Percentiles rank a stretch among this genome's conserved stretches.
These are phyloP conservation scores for Dysphania ambrosioides DNA, from an alignment of 148 eudicot species.

Conservation along the genomic window DNA sequence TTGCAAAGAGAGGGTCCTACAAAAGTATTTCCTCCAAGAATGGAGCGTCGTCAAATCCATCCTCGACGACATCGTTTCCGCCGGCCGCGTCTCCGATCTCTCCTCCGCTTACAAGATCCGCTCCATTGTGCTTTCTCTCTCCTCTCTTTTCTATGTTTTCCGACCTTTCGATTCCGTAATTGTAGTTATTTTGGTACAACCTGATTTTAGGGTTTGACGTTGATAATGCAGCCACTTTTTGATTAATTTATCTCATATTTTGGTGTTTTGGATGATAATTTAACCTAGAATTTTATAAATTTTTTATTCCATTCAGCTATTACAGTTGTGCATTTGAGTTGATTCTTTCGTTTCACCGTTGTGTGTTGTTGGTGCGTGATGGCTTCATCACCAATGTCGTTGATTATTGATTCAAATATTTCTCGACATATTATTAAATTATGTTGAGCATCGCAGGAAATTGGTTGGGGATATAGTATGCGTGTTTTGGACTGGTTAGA, in stretches of 20 bases:
- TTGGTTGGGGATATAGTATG: not conserved
- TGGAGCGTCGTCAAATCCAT: constrained; percentile 75
- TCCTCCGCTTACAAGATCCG: constrained; percentile 72
- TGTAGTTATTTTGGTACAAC: not conserved
- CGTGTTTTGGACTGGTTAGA: not conserved
- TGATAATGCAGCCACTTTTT: not conserved
- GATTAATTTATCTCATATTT: not conserved
- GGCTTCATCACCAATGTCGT: not conserved
- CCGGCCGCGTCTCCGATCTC: constrained; percentile 56
- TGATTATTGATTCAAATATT: not conserved
- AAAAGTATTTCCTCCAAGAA: constrained; percentile 69
- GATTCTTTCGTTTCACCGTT: not conserved
- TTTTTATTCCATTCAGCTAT: not conserved
- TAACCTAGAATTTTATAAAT: not conserved
- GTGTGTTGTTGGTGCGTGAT: not conserved
- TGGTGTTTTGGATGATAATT: not conserved
- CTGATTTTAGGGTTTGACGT: not conserved
- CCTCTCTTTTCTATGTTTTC: not conserved
- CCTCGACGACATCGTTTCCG: constrained; percentile 66
- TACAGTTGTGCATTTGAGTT: not conserved
- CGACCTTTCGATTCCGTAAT: not conserved
- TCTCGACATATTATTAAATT: not conserved
- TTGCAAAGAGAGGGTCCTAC: constrained; percentile 60
- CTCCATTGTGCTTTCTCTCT: constrained; percentile 46
- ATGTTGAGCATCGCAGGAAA: not conserved